Conservation (phyloP, 371 early-diverging fungal species). For the Mucor saturninus region DNA sequence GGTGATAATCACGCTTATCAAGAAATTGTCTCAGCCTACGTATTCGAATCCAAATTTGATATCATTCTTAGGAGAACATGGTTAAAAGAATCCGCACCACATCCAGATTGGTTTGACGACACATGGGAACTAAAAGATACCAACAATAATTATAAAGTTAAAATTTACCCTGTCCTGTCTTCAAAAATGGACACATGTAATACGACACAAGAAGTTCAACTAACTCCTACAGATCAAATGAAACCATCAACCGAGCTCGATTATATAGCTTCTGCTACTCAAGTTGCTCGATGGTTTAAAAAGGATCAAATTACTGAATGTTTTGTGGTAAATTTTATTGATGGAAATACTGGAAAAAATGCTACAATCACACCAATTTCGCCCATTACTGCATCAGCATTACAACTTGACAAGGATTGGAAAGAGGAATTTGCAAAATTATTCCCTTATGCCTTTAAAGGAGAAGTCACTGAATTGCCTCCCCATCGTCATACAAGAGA, state of each 20-base stretch:
- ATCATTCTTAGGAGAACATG: conserved; percentile 11
- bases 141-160: not conserved
- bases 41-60: conserved; percentile 15
- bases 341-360: not conserved
- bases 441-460: too few relatives aligned
- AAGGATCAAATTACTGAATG: not conserved
- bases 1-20: not conserved
- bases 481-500: not conserved
- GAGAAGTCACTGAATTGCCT: not conserved
- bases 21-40: conserved; percentile 3
- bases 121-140: conserved; percentile 1
- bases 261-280: not conserved
- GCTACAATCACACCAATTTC: not conserved
- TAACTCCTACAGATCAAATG: too few relatives aligned
- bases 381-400: not conserved
- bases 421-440: conserved; percentile 1
- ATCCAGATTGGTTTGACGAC: conserved; percentile 10
- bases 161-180: not conserved
- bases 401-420: not conserved
- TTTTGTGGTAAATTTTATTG: not conserved
- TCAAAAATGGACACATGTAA: too few relatives aligned
- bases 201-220: too few relatives aligned
- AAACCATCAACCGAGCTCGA: not conserved
- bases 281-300: not conserved
- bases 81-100: conserved; percentile 10